phyloP scores from a whole-genome alignment of 371 early-diverging fungal species.

The Mucor velutinosus region DNA sequence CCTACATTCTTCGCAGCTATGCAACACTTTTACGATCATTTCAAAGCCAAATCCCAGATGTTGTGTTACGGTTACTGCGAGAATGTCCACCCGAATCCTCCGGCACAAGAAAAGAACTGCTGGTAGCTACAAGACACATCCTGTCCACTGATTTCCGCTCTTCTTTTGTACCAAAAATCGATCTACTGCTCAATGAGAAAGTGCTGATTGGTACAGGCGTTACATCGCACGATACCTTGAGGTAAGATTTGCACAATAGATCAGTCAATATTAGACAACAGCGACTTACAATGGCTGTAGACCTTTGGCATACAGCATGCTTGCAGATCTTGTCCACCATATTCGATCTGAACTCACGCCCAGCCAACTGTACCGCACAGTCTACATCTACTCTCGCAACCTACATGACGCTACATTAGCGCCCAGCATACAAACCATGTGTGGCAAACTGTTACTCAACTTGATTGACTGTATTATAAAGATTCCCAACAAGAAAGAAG shows the following conservation, averaged over 20 bases:
- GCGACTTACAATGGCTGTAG: conserved; percentile 30
- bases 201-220: conserved; percentile 92
- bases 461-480: conserved; percentile 85
- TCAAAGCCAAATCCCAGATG: conserved; percentile 85
- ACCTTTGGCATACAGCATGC: conserved; percentile 91
- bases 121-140: conserved; percentile 94
- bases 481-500: conserved; percentile 64
- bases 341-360: conserved; percentile 84
- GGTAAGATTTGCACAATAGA: conserved; percentile 41
- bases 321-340: conserved; percentile 95
- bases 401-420: conserved; percentile 90
- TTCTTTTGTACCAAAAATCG: conserved; percentile 87
- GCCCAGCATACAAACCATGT: conserved; percentile 94
- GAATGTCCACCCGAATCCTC: conserved; percentile 95
- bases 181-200: conserved; percentile 87
- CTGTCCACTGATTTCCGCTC: conserved; percentile 88
- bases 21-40: conserved; percentile 69
- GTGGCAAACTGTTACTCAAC: conserved; percentile 89
- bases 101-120: conserved; percentile 91
- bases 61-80: conserved; percentile 83
- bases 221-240: conserved; percentile 88
- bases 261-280: not conserved
- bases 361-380: conserved; percentile 77
- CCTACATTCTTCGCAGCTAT: conserved; percentile 89
- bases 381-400: conserved; percentile 88